Conservation (phyloP, 768 basidiomycete species). For the Xerocomellus dryophilus region DNA sequence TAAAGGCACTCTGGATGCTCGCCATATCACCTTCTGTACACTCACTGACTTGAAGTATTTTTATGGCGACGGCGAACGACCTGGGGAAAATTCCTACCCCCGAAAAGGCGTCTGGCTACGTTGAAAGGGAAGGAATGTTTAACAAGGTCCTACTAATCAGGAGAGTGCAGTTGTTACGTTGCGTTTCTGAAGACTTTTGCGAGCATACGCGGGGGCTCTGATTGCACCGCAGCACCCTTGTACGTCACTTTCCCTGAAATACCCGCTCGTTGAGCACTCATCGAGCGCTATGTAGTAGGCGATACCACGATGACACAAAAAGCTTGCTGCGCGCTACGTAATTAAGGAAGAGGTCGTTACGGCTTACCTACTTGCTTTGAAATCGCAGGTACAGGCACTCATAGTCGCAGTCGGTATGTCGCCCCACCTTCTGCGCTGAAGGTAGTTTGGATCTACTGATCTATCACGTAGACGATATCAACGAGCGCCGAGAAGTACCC, state of each 20-base stretch:
- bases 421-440: not conserved
- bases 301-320: not conserved
- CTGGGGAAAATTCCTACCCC: not conserved
- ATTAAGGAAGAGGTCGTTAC: not conserved
- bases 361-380: not conserved
- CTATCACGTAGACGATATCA: constrained; percentile 6
- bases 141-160: constrained; percentile 7
- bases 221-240: too few relatives aligned
- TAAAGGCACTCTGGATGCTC: constrained; percentile 1
- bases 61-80: not conserved
- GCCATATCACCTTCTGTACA: not conserved
- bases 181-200: too few relatives aligned
- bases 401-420: constrained; percentile 8
- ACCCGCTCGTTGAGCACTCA: too few relatives aligned
- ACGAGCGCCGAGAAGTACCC: constrained; percentile 12
- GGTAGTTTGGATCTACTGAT: not conserved
- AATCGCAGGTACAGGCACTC: constrained; percentile 1
- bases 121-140: not conserved
- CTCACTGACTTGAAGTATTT: constrained; percentile 4
- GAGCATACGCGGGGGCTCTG: too few relatives aligned
- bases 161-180: too few relatives aligned
- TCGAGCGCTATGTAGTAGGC: too few relatives aligned
- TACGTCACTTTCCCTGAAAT: too few relatives aligned
- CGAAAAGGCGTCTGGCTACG: not conserved
- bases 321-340: not conserved